phyloP scores from a whole-genome alignment of 768 basidiomycete genomes.

The Russula ochroleuca region DNA sequence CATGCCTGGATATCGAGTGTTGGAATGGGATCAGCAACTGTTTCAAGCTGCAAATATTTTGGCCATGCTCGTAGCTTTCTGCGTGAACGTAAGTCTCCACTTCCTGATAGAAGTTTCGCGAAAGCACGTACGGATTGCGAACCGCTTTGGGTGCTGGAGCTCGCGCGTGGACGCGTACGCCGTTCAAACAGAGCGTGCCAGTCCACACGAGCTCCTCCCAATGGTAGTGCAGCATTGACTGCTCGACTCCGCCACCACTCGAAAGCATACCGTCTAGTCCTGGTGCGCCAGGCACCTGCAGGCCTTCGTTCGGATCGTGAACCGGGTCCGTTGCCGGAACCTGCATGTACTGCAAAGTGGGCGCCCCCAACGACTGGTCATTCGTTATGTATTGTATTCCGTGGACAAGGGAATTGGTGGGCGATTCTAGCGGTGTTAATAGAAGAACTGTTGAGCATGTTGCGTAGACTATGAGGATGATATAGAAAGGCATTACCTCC shows the following conservation, averaged over 20 bases:
- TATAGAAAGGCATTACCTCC: neutral
- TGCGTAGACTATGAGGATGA: neutral
- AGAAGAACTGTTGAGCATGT: neutral
- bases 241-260: neutral
- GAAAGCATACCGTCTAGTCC: no score
- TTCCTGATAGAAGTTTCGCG: neutral
- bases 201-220: neutral
- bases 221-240: no score
- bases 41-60: neutral
- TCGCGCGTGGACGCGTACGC: neutral
- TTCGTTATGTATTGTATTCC: no score
- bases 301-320: no score
- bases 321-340: no score
- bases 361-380: neutral
- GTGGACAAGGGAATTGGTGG: no score
- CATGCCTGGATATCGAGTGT: slow-evolving; percentile 6
- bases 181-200: neutral
- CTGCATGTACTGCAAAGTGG: neutral
- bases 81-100: neutral
- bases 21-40: neutral
- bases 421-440: neutral
- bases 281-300: no score
- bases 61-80: neutral
- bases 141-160: neutral
- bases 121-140: neutral